A percentile compares a stretch with the other conserved stretches of the same genome.
These are phyloP conservation scores for Xylaria palmicola DNA, from an alignment of 495 filamentous ascomycete genomes.

Conservation along the genomic window DNA sequence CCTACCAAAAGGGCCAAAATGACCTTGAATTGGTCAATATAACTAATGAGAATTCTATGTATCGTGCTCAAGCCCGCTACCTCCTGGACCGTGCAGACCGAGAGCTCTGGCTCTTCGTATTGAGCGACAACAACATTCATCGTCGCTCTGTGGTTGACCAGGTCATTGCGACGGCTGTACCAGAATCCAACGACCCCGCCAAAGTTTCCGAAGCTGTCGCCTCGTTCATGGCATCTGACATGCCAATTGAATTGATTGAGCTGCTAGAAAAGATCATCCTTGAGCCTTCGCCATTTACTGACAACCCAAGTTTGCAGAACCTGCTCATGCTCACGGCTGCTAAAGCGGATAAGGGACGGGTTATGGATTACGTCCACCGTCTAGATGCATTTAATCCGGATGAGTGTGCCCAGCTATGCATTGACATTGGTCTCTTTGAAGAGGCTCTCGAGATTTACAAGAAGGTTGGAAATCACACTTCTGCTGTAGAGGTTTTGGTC, in stretches of 20 bases:
- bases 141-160: constrained; percentile 92
- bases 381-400: constrained; percentile 85
- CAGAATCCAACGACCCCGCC: constrained; percentile 88
- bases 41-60: constrained; percentile 99
- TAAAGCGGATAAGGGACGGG: constrained; percentile 89
- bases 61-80: constrained; percentile 93
- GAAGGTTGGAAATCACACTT: constrained; percentile 86
- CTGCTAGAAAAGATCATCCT: constrained; percentile 99
- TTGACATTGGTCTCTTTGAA: constrained; percentile 90
- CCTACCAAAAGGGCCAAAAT: constrained; percentile 95
- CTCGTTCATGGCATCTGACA: constrained; percentile 83
- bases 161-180: constrained; percentile 94
- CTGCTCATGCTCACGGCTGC: constrained; percentile 95
- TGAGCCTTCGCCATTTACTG: constrained; percentile 94
- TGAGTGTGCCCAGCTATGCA: constrained; percentile 91
- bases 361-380: constrained; percentile 96
- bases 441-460: constrained; percentile 99
- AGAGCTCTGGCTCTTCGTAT: constrained; percentile 92
- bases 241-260: constrained; percentile 94
- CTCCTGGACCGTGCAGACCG: constrained; percentile 84
- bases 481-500: constrained; percentile 87
- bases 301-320: constrained; percentile 95
- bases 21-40: constrained; percentile 96
- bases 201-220: constrained; percentile 95
- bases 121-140: constrained; percentile 93